Evolutionary conservation across 2,329 filamentous ascomycete genomes (phyloP), one percentile per base, ranked within the genome.

Genomic region (Fonsecaea pugnacius): DNA sequence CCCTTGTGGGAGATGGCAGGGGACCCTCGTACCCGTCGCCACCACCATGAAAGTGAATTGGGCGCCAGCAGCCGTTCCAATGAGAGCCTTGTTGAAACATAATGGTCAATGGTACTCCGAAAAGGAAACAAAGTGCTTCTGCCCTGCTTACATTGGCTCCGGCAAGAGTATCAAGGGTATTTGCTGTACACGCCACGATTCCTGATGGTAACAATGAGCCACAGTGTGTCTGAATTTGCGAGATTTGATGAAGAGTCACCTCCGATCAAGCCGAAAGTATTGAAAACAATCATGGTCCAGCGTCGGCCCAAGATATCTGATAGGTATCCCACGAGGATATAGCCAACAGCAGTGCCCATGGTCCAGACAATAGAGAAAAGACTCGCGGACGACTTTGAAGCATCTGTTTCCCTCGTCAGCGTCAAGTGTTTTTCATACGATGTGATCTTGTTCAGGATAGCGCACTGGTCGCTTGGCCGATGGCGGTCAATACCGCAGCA

Each of bases 111-210:
- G 2, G 35, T 36, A 5, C 35, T 8, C 35, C 27, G 4, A 30
- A 6, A 30, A 30, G 35, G 10, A 36, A 36, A 9, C 3, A 4
- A 36, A 9, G 35, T 14, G 35, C 9, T 36, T 9, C 5, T 14
- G 58, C 57, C 51, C 57, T 35, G 12, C 58, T 53, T 33, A 68
- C 32, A 55, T 66, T 66, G 43, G 73, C 72, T 12, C 70, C 74
- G 35, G 75, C 69, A 21, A 76, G 63, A 5, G 72, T 72, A 40
- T 75, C 67, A 55, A 75, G 72, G 36, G 63, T 69, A 35, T 74
- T 62, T 18, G 73, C 73, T 8, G 72, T 75, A 14, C 64, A 70
- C 4, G 71, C 73, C 16, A 75, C 66, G 46, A 74, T 73, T 7
- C 50, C 50, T 53, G 14, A 2, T 4, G 4, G 3, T 24, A 30